Evolutionary conservation across 2,329 filamentous ascomycete species (phyloP), one percentile per base, ranked within the genome.

Genomic region (Colletotrichum theobromicola): DNA sequence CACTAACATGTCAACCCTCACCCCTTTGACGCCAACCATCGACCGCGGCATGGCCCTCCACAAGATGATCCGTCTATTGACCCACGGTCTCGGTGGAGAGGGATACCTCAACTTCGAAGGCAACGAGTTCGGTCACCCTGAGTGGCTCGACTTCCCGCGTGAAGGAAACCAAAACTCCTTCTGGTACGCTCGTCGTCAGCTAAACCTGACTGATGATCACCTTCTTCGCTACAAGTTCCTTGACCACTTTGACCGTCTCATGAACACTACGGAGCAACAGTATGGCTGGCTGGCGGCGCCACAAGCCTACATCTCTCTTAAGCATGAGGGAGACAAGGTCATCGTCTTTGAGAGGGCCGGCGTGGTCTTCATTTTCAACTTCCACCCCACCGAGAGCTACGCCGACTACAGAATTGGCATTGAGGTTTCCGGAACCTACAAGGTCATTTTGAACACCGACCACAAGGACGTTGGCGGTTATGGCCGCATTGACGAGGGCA

Each of bases 51-150:
- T 99, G 88, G 91, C 94, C 5, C 87, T 99, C 46, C 97, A 99
- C 90, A 99, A 99, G 88, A 94, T 99, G 94, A 98, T 99, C 80
- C 94, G 97, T 16, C 91, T 99, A 18, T 87, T 99, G 77, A 98
- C 97, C 2, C 96, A 99, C 82, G 91, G 90, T 55, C 90, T 99
- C 18, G 97, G 97, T 74, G 97, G 97, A 70, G 97, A 99, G 85
- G 97, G 96, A 50, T 99, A 98, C 82, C 93, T 99, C 67, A 99
- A 98, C 87, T 99, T 99, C 79, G 96, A 98, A 86, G 97, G 97
- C 75, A 99, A 99, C 84, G 97, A 99, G 84, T 99, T 99, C 81
- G 97, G 97, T 1, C 97, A 99, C 82, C 97, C 97, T 0, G 97
- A 99, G 85, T 99, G 97, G 97, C 94, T 99, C 50, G 97, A 99